Conservation (phyloP, 2,329 filamentous ascomycete species). For the Venturiaceae sp. region DNA sequence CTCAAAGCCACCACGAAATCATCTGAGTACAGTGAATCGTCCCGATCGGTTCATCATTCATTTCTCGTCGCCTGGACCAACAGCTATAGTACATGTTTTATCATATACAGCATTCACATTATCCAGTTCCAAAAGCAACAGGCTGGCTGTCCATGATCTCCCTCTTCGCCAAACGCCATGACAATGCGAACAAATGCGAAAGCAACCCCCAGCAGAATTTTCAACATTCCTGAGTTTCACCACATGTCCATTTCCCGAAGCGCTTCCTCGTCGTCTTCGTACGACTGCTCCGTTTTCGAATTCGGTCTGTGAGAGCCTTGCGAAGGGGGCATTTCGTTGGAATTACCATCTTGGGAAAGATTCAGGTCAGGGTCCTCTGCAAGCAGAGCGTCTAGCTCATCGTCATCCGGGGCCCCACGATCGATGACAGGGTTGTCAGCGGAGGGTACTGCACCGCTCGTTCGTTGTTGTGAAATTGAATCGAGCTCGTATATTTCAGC, state of each 20-base stretch:
- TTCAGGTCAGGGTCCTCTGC: slow-evolving; percentile 30
- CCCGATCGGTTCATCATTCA: no score
- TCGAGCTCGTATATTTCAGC: not conserved
- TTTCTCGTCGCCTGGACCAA: no score
- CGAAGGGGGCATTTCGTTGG: not conserved
- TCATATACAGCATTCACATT: not conserved
- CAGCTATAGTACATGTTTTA: no score
- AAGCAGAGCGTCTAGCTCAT: slow-evolving; percentile 45
- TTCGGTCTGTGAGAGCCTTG: not conserved
- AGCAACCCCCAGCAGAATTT: not conserved
- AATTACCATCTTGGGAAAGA: not conserved
- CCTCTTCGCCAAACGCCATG: not conserved
- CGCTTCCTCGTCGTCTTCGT: slow-evolving; percentile 8
- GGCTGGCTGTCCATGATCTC: not conserved
- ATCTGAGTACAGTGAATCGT: no score
- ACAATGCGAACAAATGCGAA: not conserved
- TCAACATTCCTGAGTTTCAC: not conserved
- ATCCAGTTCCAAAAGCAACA: not conserved
- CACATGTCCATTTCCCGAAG: slow-evolving; percentile 7
- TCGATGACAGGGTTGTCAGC: slow-evolving; percentile 14
- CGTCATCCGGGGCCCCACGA: slow-evolving; percentile 36
- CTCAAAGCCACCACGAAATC: no score
- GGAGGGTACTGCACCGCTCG: slow-evolving; percentile 13
- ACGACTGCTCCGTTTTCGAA: not conserved
- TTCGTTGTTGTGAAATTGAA: slow-evolving; percentile 5